A percentile compares a stretch with the other conserved stretches of the same genome.
These are phyloP conservation scores for Cladophialophora carrionii DNA, from an alignment of 2,329 filamentous ascomycete genomes.

Conservation along the genomic window DNA sequence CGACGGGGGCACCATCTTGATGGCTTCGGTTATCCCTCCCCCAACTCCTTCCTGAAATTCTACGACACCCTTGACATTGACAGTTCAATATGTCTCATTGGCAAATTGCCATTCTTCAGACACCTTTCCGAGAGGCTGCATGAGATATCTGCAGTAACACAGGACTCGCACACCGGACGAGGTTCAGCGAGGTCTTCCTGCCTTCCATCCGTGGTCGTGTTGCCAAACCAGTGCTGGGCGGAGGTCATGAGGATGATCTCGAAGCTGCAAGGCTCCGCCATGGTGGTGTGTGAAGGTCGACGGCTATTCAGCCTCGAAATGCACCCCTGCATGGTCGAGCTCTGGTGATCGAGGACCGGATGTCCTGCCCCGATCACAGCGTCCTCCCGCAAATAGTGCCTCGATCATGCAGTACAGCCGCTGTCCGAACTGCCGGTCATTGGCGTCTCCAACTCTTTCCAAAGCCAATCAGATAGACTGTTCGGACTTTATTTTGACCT, in stretches of 20 bases:
- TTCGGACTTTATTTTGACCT: constrained; percentile 16
- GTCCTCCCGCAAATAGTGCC: constrained; percentile 6
- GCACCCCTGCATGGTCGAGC: constrained; percentile 3
- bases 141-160: neutral
- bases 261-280: constrained; percentile 17
- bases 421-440: constrained; percentile 8
- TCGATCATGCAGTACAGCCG: constrained; percentile 16
- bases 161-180: neutral
- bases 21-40: neutral
- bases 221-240: neutral
- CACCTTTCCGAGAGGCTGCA: neutral
- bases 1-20: too few species aligned
- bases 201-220: neutral
- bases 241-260: neutral
- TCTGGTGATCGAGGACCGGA: constrained; percentile 12
- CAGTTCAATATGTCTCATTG: neutral
- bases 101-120: neutral
- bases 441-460: constrained; percentile 14
- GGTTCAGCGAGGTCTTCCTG: neutral
- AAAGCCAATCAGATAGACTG: constrained; percentile 4
- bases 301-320: neutral
- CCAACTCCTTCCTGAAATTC: neutral
- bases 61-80: neutral
- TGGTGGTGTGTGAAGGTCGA: neutral
- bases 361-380: constrained; percentile 5